These are phyloP conservation scores for Suillus brevipes DNA, from an alignment of 768 basidiomycete genomes.

Conservation along the genomic window DNA sequence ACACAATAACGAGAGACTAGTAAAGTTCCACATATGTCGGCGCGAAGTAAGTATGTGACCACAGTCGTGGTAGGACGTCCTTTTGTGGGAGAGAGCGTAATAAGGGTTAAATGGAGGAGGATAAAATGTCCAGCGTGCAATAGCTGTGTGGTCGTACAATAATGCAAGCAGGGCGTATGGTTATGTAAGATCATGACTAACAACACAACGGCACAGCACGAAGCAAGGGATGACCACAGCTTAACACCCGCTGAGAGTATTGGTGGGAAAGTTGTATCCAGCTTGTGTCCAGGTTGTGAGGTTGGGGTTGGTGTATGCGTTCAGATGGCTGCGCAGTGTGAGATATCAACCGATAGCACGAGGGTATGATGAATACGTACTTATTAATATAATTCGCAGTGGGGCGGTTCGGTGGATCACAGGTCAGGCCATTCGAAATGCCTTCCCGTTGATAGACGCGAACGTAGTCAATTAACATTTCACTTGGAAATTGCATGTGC, in stretches of 20 bases:
- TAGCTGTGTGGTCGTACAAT: constrained; percentile 29
- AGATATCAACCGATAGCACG: constrained; percentile 4
- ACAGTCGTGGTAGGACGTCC: neutral
- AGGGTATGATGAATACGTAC: constrained; percentile 36
- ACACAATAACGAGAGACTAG: neutral
- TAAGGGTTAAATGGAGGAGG: neutral
- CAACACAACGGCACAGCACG: constrained; percentile 10
- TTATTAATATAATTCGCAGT: constrained; percentile 77
- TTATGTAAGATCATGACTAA: constrained; percentile 13
- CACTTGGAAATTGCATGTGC: constrained; percentile 72
- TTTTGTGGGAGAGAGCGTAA: neutral
- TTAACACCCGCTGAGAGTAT: constrained; percentile 43
- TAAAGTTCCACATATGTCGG: neutral
- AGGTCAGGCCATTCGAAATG: constrained; percentile 66
- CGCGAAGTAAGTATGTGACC: constrained; percentile 1
- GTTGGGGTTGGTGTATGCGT: constrained; percentile 78
- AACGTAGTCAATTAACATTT: constrained; percentile 88
- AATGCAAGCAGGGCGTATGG: constrained; percentile 23
- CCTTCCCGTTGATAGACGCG: constrained; percentile 83
- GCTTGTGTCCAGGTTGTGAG: constrained; percentile 83
- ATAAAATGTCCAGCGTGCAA: constrained; percentile 8
- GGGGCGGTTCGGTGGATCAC: constrained; percentile 76
- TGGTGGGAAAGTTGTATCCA: constrained; percentile 74
- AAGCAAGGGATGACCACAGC: constrained; percentile 25
- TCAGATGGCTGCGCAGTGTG: constrained; percentile 31